Evolutionary conservation across 352 stramenopile species (phyloP).

Genomic region (Phytophthora quininea): DNA sequence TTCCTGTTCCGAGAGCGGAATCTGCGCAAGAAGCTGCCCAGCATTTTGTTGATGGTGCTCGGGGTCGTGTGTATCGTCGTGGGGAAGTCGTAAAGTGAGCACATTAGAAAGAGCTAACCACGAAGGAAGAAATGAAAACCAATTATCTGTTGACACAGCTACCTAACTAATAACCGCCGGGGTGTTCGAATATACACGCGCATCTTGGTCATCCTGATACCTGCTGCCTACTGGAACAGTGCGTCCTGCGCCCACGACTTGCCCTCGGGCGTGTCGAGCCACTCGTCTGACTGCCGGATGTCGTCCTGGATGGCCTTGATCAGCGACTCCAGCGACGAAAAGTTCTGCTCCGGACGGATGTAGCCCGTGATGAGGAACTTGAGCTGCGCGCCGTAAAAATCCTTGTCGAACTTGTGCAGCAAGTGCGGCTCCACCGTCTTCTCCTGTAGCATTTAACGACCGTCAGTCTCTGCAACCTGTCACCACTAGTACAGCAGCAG

Average conservation of each 20-base stretch:
- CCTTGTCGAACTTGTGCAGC: constrained; percentile 91
- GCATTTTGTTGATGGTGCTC: constrained; percentile 81
- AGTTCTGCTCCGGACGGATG: constrained; percentile 95
- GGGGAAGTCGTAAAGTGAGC: constrained; percentile 54
- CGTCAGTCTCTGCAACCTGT: constrained; percentile 6
- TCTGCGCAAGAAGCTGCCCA: constrained; percentile 82
- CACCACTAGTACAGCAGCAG: constrained; percentile 1
- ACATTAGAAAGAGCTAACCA: constrained; percentile 26
- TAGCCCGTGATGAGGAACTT: constrained; percentile 94
- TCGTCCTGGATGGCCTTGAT: constrained; percentile 92
- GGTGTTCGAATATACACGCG: constrained; percentile 4
- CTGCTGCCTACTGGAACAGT: constrained; percentile 46
- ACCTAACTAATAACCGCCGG: constrained; percentile 18
- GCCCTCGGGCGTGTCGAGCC: constrained; percentile 63
- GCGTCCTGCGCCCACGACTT: constrained; percentile 55
- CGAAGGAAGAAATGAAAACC: constrained; percentile 3
- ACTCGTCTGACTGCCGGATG: constrained; percentile 71
- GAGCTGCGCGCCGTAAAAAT: constrained; percentile 96
- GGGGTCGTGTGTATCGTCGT: constrained; percentile 82
- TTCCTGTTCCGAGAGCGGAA: constrained; percentile 77
- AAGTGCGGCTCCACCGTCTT: constrained; percentile 98
- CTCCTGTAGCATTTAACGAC: constrained; percentile 50
- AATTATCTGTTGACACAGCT: constrained; percentile 6
- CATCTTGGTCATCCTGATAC: background rate
- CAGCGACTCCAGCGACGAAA: constrained; percentile 92